Percentiles rank a stretch among this genome's conserved stretches.
These are phyloP conservation scores for Pyrenopolyporus hunteri DNA, from an alignment of 495 filamentous ascomycete species.

Conservation along the genomic window DNA sequence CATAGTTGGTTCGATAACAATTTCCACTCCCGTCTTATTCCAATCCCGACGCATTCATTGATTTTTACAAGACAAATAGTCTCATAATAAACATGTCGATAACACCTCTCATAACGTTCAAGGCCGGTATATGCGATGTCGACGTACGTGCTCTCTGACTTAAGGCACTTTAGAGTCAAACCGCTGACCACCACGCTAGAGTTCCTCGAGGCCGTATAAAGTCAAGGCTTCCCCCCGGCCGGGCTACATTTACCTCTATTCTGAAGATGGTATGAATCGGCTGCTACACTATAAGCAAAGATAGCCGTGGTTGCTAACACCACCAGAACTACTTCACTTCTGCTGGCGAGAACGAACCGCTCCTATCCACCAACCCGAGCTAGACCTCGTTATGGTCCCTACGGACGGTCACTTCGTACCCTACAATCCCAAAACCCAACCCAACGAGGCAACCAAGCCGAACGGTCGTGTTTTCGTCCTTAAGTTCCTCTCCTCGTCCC, in stretches of 20 bases:
- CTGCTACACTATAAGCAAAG: neutral
- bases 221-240: slow-evolving; percentile 71
- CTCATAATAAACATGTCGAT: slow-evolving; percentile 69
- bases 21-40: neutral
- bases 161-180: slow-evolving; percentile 5
- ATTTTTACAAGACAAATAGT: neutral
- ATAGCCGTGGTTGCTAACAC: slow-evolving; percentile 27
- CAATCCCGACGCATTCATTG: neutral
- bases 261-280: slow-evolving; percentile 74
- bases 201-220: slow-evolving; percentile 64
- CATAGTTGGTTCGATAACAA: neutral
- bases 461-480: slow-evolving; percentile 92
- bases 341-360: slow-evolving; percentile 77
- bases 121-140: slow-evolving; percentile 89
- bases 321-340: slow-evolving; percentile 85
- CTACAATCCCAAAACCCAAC: slow-evolving; percentile 63
- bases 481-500: slow-evolving; percentile 92
- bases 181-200: slow-evolving; percentile 52
- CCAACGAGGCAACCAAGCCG: slow-evolving; percentile 63
- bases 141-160: slow-evolving; percentile 64
- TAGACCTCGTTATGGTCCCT: slow-evolving; percentile 57
- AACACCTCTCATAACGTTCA: slow-evolving; percentile 90
- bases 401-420: slow-evolving; percentile 82
- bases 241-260: slow-evolving; percentile 93
- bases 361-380: slow-evolving; percentile 40